Conservation (phyloP, 768 basidiomycete species). For the Suillus spraguei region DNA sequence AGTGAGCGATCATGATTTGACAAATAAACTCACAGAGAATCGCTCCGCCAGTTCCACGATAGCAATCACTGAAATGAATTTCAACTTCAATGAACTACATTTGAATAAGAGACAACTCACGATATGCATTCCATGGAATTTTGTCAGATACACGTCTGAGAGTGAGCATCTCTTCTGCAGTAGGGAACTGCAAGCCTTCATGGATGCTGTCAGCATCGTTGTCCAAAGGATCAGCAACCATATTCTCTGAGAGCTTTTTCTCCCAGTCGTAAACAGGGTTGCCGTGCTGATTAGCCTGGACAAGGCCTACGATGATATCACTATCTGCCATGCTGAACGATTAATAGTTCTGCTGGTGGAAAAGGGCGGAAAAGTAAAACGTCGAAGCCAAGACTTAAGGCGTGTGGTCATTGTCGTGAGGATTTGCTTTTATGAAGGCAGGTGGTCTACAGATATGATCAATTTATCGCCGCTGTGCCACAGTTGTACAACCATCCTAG, state of each 20-base stretch:
- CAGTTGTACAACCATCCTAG: background rate
- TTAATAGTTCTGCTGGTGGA: background rate
- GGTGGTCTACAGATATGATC: background rate
- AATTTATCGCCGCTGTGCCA: background rate
- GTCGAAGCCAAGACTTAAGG: background rate
- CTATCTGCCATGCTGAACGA: conserved; percentile 11
- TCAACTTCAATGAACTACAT: background rate
- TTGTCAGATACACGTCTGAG: conserved; percentile 62
- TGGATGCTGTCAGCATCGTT: conserved; percentile 40
- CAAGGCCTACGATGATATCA: conserved; percentile 14
- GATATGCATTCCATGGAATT: conserved; percentile 60
- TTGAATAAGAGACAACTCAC: conserved; percentile 7
- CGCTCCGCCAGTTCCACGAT: conserved; percentile 72
- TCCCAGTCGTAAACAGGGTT: conserved; percentile 11
- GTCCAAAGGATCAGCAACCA: conserved; percentile 20
- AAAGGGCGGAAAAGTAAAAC: background rate
- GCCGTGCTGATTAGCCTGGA: conserved; percentile 17
- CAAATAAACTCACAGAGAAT: conserved; percentile 54
- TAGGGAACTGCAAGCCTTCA: conserved; percentile 64
- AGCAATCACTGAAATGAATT: conserved; percentile 52
- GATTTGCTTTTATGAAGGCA: background rate
- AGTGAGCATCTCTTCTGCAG: conserved; percentile 58
- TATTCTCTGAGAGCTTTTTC: conserved; percentile 27
- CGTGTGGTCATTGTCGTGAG: background rate
- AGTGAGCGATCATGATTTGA: background rate